Evolutionary conservation across 345 rosid genomes (phyloP).

Genomic region (Gossypium stocksii): DNA sequence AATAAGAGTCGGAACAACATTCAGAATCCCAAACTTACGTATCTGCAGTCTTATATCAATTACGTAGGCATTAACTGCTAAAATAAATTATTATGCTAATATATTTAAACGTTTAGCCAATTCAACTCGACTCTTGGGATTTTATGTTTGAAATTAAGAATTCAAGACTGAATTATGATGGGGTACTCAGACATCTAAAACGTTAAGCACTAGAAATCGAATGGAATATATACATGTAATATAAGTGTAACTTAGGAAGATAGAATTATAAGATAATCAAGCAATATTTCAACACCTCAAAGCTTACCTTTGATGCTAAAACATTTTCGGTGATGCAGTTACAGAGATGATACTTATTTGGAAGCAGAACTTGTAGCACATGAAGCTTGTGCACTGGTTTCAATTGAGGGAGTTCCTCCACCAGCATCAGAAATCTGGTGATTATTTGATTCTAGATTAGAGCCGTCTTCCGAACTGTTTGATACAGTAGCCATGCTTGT

Average conservation of each 20-base stretch:
- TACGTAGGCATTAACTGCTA: neutral
- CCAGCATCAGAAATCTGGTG: neutral
- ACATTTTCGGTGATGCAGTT: neutral
- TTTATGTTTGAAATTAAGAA: neutral
- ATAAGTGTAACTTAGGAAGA: neutral
- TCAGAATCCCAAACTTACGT: neutral
- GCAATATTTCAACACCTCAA: neutral
- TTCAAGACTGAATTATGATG: neutral
- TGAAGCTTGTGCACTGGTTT: neutral
- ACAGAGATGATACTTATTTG: neutral
- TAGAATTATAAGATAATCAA: neutral
- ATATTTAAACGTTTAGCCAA: neutral
- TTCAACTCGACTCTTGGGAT: neutral
- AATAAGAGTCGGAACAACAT: neutral
- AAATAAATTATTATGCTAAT: neutral
- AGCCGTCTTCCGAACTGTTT: neutral
- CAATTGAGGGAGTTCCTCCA: neutral
- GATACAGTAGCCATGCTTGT: neutral
- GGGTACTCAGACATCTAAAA: neutral
- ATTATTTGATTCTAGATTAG: neutral
- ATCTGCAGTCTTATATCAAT: neutral
- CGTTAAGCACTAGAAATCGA: neutral
- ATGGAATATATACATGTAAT: neutral
- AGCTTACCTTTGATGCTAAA: neutral
- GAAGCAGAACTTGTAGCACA: neutral